Base-by-base conservation (phyloP, 306 rosid species). In the Trifolium subterraneum region DNA sequence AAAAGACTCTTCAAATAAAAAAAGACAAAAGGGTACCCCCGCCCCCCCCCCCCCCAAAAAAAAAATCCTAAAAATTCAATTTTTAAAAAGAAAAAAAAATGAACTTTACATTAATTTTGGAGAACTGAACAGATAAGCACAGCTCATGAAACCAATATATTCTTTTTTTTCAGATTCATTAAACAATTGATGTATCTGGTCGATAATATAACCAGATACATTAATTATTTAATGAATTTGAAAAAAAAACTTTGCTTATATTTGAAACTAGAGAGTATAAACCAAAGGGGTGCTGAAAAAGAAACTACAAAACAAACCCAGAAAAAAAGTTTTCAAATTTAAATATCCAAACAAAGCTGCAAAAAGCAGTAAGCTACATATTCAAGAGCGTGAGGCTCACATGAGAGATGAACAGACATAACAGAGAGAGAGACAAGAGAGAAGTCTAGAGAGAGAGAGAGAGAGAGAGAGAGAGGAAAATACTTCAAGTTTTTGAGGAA, bases 401-500 rank as follows among this genome's bases (percentile, higher is more conserved):
- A 38, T 14, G 51, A 74, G 78, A 60, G 39, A 78, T 64, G 69
- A 73, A 75, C 42, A 78, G 61, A 59, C 51, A 75, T 52, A 61
- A 20, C 41, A 44, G 50, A 44, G 50, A 42, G 47, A 42, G 47
- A 42, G 47, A 10, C 14, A 42, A 1, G 5, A 36, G 41, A 39
- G 44, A 39, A 8, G 12, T 8, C 11, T 9, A 9, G 58, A 51
- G 56, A 51, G 60, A 19, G 52, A 77, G 78, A 65, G 39, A 78
- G 70, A 73, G 76, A 76, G 47, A 78, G 63, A 54, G 62, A 76
- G 66, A 71, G 63, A 23, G 54, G 8, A 67, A 84, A 75, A 79
- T 73, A 71, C 84, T 75, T 70, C 38, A 16, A 73, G 54, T 16
- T 47, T 45, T 29, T 23, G 66, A 55, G 62, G 31, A 83, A 84